Conservation (phyloP, 495 filamentous ascomycete species). For the Lasiosphaeria ovina region DNA sequence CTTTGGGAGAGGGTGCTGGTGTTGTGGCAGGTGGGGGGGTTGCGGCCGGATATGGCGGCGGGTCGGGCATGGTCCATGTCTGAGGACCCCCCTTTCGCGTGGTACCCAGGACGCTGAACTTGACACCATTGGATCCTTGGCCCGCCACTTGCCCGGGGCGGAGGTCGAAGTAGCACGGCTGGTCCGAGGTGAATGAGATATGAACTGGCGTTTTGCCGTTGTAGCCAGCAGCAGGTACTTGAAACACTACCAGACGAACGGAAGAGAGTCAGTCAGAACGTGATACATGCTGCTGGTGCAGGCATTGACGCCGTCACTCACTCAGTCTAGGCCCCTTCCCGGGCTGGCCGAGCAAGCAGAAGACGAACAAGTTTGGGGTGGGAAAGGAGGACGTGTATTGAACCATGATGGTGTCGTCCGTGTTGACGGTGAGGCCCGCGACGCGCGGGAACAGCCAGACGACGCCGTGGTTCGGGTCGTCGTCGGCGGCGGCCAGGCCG, state of each 20-base stretch:
- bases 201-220: neutral
- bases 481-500: neutral
- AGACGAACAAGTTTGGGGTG: neutral
- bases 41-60: neutral
- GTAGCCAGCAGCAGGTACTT: neutral
- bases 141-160: neutral
- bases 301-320: neutral
- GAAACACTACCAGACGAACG: neutral
- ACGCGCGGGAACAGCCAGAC: neutral
- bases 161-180: constrained; percentile 1
- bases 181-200: neutral
- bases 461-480: neutral
- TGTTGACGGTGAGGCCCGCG: neutral
- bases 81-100: neutral
- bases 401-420: neutral
- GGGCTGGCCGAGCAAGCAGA: neutral
- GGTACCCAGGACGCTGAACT: neutral
- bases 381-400: neutral
- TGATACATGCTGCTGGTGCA: neutral
- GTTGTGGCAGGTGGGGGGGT: neutral
- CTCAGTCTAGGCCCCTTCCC: neutral
- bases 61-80: neutral
- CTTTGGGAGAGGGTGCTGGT: too few relatives aligned
- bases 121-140: neutral
- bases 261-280: neutral